Evolutionary conservation across 345 rosid genomes (phyloP).

Genomic region (Eucalyptus albens): DNA sequence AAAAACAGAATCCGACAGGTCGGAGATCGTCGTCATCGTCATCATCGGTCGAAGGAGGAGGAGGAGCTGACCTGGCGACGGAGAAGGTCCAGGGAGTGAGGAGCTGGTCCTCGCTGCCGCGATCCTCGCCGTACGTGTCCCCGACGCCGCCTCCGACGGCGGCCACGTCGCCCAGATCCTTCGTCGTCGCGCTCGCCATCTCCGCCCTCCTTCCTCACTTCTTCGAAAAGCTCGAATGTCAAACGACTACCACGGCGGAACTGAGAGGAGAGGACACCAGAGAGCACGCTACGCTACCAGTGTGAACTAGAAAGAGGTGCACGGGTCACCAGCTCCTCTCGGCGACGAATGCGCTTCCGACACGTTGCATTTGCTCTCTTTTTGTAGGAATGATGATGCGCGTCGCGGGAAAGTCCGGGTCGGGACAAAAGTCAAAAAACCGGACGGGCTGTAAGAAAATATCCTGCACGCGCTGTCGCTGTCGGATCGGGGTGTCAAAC

Average conservation of each 20-base stretch:
- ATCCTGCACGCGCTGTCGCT: not conserved
- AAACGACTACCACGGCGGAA: not conserved
- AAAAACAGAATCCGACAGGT: not conserved
- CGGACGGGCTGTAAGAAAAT: not conserved
- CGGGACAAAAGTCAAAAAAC: not conserved
- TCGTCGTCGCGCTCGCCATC: conserved; percentile 52
- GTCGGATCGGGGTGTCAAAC: not conserved
- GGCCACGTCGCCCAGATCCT: conserved; percentile 24
- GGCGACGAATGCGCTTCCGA: not conserved
- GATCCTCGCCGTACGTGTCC: conserved; percentile 77
- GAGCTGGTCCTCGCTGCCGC: conserved; percentile 68
- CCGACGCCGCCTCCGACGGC: conserved; percentile 59
- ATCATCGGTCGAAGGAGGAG: not conserved
- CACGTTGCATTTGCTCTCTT: not conserved
- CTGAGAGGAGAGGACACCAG: not conserved
- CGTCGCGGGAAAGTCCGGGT: not conserved
- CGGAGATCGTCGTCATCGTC: not conserved
- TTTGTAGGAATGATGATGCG: not conserved
- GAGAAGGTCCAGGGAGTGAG: conserved; percentile 87
- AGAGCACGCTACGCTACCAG: not conserved
- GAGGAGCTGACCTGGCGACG: conserved; percentile 49
- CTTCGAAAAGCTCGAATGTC: not conserved
- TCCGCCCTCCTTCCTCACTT: not conserved
- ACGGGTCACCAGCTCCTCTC: not conserved
- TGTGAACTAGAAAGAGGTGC: not conserved